Conservation (phyloP, 2,329 filamentous ascomycete species). For the Ceratocystis smalleyi region DNA sequence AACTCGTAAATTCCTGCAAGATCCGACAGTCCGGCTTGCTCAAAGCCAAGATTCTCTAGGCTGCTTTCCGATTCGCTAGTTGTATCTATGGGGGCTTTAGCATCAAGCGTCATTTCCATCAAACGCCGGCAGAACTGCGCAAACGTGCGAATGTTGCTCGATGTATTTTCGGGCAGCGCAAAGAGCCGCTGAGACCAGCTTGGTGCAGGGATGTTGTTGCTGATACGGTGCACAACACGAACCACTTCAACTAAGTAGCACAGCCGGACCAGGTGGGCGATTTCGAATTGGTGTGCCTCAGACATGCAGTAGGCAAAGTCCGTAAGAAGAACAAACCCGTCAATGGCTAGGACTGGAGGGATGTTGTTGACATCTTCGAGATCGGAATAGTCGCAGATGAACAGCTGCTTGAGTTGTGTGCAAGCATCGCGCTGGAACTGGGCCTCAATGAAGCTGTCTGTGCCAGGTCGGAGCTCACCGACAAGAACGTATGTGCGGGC, state of each 20-base stretch:
- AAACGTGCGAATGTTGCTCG: slow-evolving; percentile 38
- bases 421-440: slow-evolving; percentile 12
- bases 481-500: slow-evolving; percentile 70
- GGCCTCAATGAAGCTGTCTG: slow-evolving; percentile 19
- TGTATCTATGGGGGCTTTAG: slow-evolving; percentile 9
- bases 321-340: slow-evolving; percentile 66
- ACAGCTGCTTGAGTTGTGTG: slow-evolving; percentile 14
- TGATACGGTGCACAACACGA: slow-evolving; percentile 53
- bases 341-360: slow-evolving; percentile 46
- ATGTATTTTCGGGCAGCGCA: slow-evolving; percentile 25
- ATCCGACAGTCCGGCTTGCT: slow-evolving; percentile 39
- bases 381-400: slow-evolving; percentile 15
- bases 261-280: slow-evolving; percentile 64
- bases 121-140: slow-evolving; percentile 32
- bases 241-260: slow-evolving; percentile 87
- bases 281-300: slow-evolving; percentile 52
- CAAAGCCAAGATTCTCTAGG: slow-evolving; percentile 32
- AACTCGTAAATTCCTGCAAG: slow-evolving; percentile 42
- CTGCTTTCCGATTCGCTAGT: neutral
- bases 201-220: slow-evolving; percentile 36
- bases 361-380: slow-evolving; percentile 31
- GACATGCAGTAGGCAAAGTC: slow-evolving; percentile 59
- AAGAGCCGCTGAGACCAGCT: slow-evolving; percentile 35
- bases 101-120: slow-evolving; percentile 20
- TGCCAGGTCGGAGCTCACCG: slow-evolving; percentile 45